phyloP scores from a whole-genome alignment of 83 land plant genomes.

The Picea mariana region DNA sequence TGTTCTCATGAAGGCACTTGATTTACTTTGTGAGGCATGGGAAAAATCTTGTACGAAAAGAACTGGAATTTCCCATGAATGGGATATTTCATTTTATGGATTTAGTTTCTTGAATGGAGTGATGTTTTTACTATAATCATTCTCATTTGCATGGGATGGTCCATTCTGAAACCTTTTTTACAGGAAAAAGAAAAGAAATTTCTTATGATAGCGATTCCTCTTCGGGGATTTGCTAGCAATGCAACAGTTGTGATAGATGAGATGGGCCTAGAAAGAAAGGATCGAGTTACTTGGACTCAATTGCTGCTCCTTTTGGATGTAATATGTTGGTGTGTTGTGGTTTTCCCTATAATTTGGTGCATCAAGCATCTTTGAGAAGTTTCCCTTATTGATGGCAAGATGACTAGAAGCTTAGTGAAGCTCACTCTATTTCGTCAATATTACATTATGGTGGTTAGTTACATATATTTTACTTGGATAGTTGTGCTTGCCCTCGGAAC shows the following conservation, averaged over 20 bases:
- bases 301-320: conserved; percentile 62
- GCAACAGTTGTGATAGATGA: conserved; percentile 54
- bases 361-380: conserved; percentile 39
- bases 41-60: conserved; percentile 24
- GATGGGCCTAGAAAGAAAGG: conserved; percentile 51
- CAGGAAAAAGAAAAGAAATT: conserved; percentile 74
- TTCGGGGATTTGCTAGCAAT: conserved; percentile 62
- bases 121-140: conserved; percentile 61
- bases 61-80: conserved; percentile 53
- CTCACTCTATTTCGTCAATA: too few relatives aligned
- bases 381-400: conserved; percentile 71
- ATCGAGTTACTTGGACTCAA: conserved; percentile 64
- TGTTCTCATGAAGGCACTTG: conserved; percentile 40
- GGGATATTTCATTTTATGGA: conserved; percentile 47
- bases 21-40: conserved; percentile 40
- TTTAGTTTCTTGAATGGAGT: conserved; percentile 24
- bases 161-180: conserved; percentile 64
- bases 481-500: conserved; percentile 60
- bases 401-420: conserved; percentile 22
- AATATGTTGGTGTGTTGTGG: conserved; percentile 58
- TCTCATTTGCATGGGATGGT: conserved; percentile 74
- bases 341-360: conserved; percentile 50
- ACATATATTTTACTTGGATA: conserved; percentile 40
- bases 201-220: conserved; percentile 64
- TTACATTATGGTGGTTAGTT: too few relatives aligned